phyloP scores from a whole-genome alignment of 768 basidiomycete genomes.

The Suillus spraguei region DNA sequence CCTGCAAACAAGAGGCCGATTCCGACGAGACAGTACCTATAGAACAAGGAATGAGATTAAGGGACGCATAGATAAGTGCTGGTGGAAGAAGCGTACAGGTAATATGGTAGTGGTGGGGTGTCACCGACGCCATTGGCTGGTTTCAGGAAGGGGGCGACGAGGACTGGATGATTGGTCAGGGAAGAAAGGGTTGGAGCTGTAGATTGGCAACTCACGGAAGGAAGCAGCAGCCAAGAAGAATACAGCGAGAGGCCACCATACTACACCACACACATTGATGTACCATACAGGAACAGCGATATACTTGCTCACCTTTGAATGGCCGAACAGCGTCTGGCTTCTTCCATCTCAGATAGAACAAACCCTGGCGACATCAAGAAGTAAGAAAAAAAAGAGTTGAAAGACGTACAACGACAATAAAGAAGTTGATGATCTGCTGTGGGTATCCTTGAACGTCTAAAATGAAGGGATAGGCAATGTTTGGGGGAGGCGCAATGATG shows the following conservation, averaged over 20 bases:
- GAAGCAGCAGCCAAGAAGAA: constrained; percentile 54
- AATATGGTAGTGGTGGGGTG: constrained; percentile 62
- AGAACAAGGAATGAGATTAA: not conserved
- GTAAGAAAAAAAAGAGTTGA: not conserved
- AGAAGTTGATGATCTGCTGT: constrained; percentile 55
- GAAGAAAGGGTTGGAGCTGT: fast-evolving
- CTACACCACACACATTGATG: constrained; percentile 27
- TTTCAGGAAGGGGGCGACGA: constrained; percentile 55
- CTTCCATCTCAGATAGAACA: constrained; percentile 58
- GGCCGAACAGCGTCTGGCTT: constrained; percentile 50
- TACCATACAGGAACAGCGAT: not conserved
- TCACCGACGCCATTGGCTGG: constrained; percentile 59
- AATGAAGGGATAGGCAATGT: constrained; percentile 62
- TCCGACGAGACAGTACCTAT: constrained; percentile 55
- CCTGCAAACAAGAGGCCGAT: constrained; percentile 50
- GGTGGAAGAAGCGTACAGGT: constrained; percentile 36
- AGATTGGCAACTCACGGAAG: constrained; percentile 44
- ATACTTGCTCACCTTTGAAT: constrained; percentile 45
- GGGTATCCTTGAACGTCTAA: constrained; percentile 56
- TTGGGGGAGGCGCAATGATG: constrained; percentile 54
- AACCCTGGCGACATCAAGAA: constrained; percentile 35
- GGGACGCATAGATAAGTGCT: not conserved
- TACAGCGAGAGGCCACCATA: constrained; percentile 56
- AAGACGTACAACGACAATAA: constrained; percentile 51
- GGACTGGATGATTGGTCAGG: constrained; percentile 36